Percentiles rank a stretch among this genome's conserved stretches.
These are phyloP conservation scores for Trichoderma endophyticum DNA, from an alignment of 2,329 filamentous ascomycete genomes.

Conservation along the genomic window DNA sequence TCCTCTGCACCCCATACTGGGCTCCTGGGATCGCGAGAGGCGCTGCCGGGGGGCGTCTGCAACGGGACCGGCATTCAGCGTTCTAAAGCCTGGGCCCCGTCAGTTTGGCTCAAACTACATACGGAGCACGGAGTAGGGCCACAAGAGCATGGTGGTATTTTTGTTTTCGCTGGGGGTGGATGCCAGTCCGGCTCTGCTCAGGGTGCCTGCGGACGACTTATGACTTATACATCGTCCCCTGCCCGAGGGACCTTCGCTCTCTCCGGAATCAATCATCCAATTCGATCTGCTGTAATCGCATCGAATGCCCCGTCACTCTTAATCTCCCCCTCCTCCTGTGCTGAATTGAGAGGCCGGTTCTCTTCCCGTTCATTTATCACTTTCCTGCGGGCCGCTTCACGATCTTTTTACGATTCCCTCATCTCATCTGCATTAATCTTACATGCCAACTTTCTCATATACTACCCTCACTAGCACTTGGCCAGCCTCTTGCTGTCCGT, in stretches of 20 bases:
- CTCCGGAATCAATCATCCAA: slow-evolving; percentile 17
- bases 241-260: slow-evolving; percentile 12
- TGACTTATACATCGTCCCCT: slow-evolving; percentile 19
- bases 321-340: slow-evolving; percentile 8
- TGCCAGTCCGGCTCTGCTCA: slow-evolving; percentile 5
- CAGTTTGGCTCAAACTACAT: slow-evolving; percentile 18
- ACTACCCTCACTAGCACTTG: neutral
- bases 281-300: slow-evolving; percentile 5
- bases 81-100: slow-evolving; percentile 23
- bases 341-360: slow-evolving; percentile 12
- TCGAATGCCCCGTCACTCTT: slow-evolving; percentile 14
- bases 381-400: slow-evolving; percentile 9
- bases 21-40: slow-evolving; percentile 12
- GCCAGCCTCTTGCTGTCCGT: slow-evolving; percentile 4
- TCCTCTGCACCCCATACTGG: slow-evolving; percentile 16
- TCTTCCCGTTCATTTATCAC: slow-evolving; percentile 14
- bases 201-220: slow-evolving; percentile 14
- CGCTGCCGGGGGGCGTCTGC: neutral
- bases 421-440: slow-evolving; percentile 8
- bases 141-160: slow-evolving; percentile 16
- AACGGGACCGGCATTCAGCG: slow-evolving; percentile 18
- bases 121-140: slow-evolving; percentile 23
- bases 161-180: slow-evolving; percentile 7
- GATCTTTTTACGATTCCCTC: slow-evolving; percentile 14
- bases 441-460: slow-evolving; percentile 2